phyloP scores from a whole-genome alignment of 2,329 filamentous ascomycete genomes.

The Diaporthe sp. region DNA sequence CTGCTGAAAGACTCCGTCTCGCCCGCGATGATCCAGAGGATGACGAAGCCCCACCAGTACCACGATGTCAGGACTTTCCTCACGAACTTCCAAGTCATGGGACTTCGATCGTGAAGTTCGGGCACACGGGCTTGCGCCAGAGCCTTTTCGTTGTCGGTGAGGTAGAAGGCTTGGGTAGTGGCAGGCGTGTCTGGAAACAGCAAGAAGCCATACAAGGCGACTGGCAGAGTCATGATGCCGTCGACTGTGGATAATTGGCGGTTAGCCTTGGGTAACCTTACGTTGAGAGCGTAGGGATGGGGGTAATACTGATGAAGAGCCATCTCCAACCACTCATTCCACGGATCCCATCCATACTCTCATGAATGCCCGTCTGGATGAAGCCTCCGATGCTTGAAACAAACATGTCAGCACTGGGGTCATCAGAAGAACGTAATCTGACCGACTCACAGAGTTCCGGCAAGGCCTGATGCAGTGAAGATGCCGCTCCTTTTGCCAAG shows the following conservation, averaged over 20 bases:
- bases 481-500: slow-evolving; percentile 73
- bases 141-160: slow-evolving; percentile 53
- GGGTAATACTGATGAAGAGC: not conserved
- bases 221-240: slow-evolving; percentile 68
- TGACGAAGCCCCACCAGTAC: slow-evolving; percentile 76
- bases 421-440: not conserved
- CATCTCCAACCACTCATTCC: slow-evolving; percentile 67
- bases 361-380: slow-evolving; percentile 68
- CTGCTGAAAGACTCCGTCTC: slow-evolving; percentile 79
- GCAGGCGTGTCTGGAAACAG: slow-evolving; percentile 67
- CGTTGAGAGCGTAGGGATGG: not conserved
- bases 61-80: slow-evolving; percentile 70
- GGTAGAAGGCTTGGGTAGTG: slow-evolving; percentile 63
- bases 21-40: slow-evolving; percentile 78
- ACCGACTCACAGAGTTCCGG: slow-evolving; percentile 66
- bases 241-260: slow-evolving; percentile 53
- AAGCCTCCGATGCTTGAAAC: slow-evolving; percentile 64
- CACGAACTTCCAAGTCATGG: slow-evolving; percentile 63
- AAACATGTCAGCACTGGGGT: not conserved
- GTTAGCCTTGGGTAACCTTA: not conserved
- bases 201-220: slow-evolving; percentile 68
- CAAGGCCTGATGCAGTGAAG: slow-evolving; percentile 71
- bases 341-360: slow-evolving; percentile 58
- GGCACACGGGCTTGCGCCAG: slow-evolving; percentile 58
- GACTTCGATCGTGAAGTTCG: slow-evolving; percentile 54